Conservation (phyloP, 1,284 basidiomycete genomes). For the Ganoderma meredithae region DNA sequence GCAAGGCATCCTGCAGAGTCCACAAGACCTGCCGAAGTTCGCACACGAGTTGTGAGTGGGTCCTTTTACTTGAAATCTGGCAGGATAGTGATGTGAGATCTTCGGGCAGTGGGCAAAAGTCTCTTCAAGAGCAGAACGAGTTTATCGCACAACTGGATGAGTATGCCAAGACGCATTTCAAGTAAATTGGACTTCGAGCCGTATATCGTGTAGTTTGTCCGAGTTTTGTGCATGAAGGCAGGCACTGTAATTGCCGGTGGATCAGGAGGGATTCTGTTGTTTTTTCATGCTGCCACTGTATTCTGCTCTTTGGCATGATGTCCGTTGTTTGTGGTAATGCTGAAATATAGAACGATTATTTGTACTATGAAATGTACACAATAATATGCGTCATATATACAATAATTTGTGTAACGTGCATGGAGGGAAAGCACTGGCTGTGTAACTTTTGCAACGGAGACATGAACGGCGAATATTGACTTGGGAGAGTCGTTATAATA, state of each 20-base stretch:
- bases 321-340: not conserved
- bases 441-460: too few species aligned
- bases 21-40: slow-evolving; percentile 59
- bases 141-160: slow-evolving; percentile 32
- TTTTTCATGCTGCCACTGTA: not conserved
- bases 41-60: slow-evolving; percentile 68
- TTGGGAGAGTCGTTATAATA: too few species aligned
- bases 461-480: too few species aligned
- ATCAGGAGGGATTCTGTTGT: not conserved
- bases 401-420: too few species aligned
- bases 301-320: not conserved
- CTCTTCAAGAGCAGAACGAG: slow-evolving; percentile 28
- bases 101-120: slow-evolving; percentile 22
- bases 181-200: not conserved
- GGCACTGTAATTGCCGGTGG: not conserved
- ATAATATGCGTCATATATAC: too few species aligned
- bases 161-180: slow-evolving; percentile 30
- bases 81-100: not conserved
- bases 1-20: slow-evolving; percentile 59
- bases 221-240: too few species aligned
- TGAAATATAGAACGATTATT: too few species aligned
- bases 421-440: too few species aligned
- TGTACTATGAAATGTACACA: too few species aligned
- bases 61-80: not conserved
- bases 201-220: too few species aligned